Percentiles rank a stretch among this genome's conserved stretches.
These are phyloP conservation scores for Blastobotrys persicus DNA, from an alignment of 1,139 yeast genomes.

Conservation along the genomic window DNA sequence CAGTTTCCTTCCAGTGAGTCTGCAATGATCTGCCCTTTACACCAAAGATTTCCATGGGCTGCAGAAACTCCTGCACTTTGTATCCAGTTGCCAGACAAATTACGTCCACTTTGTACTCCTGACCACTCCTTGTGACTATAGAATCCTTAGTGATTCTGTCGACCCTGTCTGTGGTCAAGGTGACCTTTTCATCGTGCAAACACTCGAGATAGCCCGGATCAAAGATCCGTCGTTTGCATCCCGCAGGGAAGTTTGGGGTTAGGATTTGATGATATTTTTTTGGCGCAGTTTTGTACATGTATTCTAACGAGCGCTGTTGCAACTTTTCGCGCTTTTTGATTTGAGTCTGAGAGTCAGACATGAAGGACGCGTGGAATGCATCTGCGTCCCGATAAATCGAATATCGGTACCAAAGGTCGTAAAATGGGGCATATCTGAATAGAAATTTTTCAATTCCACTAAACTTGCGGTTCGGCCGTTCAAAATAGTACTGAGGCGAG, in stretches of 20 bases:
- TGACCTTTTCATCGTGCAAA: conserved; percentile 27
- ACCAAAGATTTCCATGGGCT: conserved; percentile 18
- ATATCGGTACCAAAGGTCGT: conserved; percentile 12
- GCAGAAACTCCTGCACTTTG: conserved; percentile 14
- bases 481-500: conserved; percentile 24
- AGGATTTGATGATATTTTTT: conserved; percentile 25
- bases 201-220: conserved; percentile 30
- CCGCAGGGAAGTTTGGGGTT: conserved; percentile 30
- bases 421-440: conserved; percentile 17
- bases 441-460: conserved; percentile 10
- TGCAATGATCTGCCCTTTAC: conserved; percentile 17
- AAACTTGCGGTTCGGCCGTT: conserved; percentile 10
- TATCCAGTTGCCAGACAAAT: conserved; percentile 35
- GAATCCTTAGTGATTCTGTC: conserved; percentile 25
- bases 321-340: conserved; percentile 18
- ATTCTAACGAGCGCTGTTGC: conserved; percentile 18
- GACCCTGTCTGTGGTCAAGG: conserved; percentile 26
- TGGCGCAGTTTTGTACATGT: conserved; percentile 23
- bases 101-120: conserved; percentile 29
- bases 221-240: conserved; percentile 32
- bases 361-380: conserved; percentile 20
- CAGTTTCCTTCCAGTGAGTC: conserved; percentile 20
- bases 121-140: conserved; percentile 25
- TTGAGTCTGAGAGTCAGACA: conserved; percentile 12
- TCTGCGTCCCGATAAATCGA: conserved; percentile 19